Conservation (phyloP, 2,329 filamentous ascomycete species). For the Curvularia sp. region DNA sequence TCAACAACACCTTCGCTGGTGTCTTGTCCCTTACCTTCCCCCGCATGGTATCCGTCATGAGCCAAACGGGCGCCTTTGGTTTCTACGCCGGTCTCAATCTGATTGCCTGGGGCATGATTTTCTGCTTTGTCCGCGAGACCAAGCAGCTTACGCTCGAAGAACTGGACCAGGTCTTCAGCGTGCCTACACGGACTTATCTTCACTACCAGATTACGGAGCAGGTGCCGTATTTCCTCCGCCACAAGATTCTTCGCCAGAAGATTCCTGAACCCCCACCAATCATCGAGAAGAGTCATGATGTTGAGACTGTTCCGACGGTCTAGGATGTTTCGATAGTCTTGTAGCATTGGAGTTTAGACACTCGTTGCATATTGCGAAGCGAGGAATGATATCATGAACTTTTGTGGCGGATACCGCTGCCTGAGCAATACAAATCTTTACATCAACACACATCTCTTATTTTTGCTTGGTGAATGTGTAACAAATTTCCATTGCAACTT, state of each 20-base stretch:
- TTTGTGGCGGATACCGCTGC: too few relatives aligned
- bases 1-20: conserved; percentile 54
- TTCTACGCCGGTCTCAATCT: conserved; percentile 53
- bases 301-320: conserved; percentile 5
- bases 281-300: conserved; percentile 40
- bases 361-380: background rate
- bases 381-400: background rate
- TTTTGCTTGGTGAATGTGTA: too few relatives aligned
- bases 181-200: conserved; percentile 48
- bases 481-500: too few relatives aligned
- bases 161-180: conserved; percentile 46
- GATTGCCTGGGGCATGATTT: conserved; percentile 50
- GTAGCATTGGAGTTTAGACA: background rate
- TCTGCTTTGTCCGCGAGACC: conserved; percentile 51
- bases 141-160: conserved; percentile 51
- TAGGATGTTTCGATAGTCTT: background rate
- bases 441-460: too few relatives aligned
- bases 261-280: conserved; percentile 50
- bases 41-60: conserved; percentile 49
- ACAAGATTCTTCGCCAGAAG: conserved; percentile 48
- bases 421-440: too few relatives aligned
- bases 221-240: conserved; percentile 54
- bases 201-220: conserved; percentile 49
- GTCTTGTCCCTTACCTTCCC: conserved; percentile 50
- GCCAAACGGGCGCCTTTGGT: conserved; percentile 49